These are phyloP conservation scores for Zymoseptoria pseudotritici DNA, from an alignment of 2,329 filamentous ascomycete genomes.

Conservation along the genomic window DNA sequence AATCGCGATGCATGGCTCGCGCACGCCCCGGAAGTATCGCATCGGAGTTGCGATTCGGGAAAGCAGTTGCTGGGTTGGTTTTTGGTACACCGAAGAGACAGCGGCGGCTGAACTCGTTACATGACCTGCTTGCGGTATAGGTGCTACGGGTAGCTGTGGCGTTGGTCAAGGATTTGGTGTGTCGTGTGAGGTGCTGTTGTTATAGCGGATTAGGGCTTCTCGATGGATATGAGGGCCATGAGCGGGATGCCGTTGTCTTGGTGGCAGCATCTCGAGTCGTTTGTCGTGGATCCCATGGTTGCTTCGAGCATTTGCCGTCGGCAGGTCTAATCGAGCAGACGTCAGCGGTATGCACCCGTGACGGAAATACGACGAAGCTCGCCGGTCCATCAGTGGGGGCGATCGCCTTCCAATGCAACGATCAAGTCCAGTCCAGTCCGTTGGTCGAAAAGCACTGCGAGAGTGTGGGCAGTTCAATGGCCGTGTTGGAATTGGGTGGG, in stretches of 20 bases:
- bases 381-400: no score
- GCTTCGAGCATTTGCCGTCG: not conserved
- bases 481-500: not conserved
- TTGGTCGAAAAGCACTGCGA: not conserved
- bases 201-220: not conserved
- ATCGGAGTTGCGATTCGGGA: not conserved
- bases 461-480: not conserved
- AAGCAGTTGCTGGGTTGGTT: not conserved
- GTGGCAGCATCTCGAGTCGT: not conserved
- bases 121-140: not conserved
- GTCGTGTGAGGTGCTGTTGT: not conserved
- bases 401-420: not conserved
- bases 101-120: not conserved
- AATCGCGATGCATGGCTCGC: no score
- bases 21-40: not conserved
- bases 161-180: not conserved
- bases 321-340: not conserved
- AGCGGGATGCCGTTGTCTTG: not conserved
- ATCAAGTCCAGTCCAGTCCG: not conserved
- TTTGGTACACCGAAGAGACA: not conserved
- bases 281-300: not conserved
- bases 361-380: no score
- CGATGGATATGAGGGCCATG: not conserved
- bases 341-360: no score
- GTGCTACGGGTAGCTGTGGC: not conserved